Evolutionary conservation across 345 rosid species (phyloP), one percentile per base, ranked within the genome.

Genomic region (Bruguiera gymnorhiza): DNA sequence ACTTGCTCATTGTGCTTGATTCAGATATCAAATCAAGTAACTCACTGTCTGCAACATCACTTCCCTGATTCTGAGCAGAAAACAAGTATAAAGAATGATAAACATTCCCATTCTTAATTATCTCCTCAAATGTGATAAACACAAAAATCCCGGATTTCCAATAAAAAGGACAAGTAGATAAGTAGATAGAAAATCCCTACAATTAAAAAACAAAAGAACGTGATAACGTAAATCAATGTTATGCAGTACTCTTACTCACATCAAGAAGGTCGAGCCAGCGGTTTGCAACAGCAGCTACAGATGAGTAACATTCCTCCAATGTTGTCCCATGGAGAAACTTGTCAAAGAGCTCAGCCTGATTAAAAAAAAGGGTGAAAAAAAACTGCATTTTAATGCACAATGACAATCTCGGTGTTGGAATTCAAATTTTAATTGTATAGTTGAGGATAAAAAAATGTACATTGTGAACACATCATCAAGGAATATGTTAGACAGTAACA

Each of bases 1-100:
- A 91, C 79, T 89, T 94, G 90, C 98, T 94, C 98, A 94, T 91
- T 78, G 98, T 94, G 85, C 98, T 94, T 64, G 98, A 94, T 81
- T 94, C 98, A 62, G 98, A 91, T 80, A 94, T 91, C 78, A 89
- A 94, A 80, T 91, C 98, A 66, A 94, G 77, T 84, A 94, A 83
- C 81, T 94, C 98, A 76, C 93, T 84, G 53, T 94, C 98, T 5
- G 95, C 93, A 78, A 94, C 79, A 83, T 94, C 95, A 68, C 78
- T 85, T 65, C 98, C 98, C 80, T 88, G 93, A 84, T 85, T 94
- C 98, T 93, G 84, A 68, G 62, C 73, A 1, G 21, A 75, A 67
- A 79, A 63, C 18, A 48, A 64, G 59, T 73, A 75, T 8, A 62
- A 27, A 67, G 60, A 65, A 51, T 43, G 60, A 63, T 60, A 62